Conservation (phyloP, 805 yeast species). For the Cyberlindnera samutprakarnensis region DNA sequence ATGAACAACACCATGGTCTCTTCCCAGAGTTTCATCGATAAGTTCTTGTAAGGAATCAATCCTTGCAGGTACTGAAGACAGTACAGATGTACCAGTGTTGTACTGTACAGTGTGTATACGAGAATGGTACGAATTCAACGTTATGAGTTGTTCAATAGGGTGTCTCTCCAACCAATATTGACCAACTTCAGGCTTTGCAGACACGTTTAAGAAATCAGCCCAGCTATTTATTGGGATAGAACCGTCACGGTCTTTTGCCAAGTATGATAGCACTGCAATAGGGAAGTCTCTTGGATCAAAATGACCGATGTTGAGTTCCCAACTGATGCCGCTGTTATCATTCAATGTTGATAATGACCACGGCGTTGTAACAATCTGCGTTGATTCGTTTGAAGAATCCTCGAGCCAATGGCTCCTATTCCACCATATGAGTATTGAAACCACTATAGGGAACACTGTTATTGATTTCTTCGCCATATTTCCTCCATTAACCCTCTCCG, state of each 20-base stretch:
- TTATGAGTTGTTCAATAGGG: constrained; percentile 6
- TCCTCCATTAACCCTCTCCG: no score
- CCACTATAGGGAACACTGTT: no score
- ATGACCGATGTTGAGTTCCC: no score
- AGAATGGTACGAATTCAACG: constrained; percentile 8
- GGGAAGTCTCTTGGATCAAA: constrained; percentile 4
- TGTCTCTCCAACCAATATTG: constrained; percentile 5
- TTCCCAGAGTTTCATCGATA: background rate
- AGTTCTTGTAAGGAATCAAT: background rate
- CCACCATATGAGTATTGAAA: no score
- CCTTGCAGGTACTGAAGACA: background rate
- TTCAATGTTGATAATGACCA: no score
- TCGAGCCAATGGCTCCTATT: no score
- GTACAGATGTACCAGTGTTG: background rate
- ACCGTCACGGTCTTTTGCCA: background rate
- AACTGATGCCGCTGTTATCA: no score
- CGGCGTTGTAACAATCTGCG: no score
- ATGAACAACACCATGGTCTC: background rate
- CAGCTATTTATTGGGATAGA: constrained; percentile 11
- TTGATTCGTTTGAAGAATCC: no score
- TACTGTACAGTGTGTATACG: background rate
- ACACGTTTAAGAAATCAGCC: constrained; percentile 10
- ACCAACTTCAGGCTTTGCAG: constrained; percentile 16
- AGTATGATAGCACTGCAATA: constrained; percentile 2
- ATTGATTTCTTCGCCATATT: no score